These are phyloP conservation scores for Saksenaea vasiformis DNA, from an alignment of 371 early-diverging fungal genomes.

Conservation along the genomic window DNA sequence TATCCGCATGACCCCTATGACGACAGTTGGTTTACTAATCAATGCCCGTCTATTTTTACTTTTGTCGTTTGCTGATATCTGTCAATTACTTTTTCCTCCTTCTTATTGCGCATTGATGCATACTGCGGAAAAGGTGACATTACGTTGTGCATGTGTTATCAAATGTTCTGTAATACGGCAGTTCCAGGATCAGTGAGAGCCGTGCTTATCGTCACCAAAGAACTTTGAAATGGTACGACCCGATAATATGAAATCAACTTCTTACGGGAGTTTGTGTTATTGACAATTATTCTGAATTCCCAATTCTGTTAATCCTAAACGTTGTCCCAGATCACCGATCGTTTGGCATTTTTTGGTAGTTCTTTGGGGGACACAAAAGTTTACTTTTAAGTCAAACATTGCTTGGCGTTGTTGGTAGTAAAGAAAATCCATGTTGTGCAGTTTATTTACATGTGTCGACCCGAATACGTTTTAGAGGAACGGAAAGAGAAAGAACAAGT, in stretches of 20 bases:
- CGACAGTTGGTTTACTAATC: neutral
- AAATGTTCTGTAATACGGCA: neutral
- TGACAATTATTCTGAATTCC: neutral
- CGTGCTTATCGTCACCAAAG: neutral
- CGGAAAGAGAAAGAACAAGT: too few species aligned
- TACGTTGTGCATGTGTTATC: neutral
- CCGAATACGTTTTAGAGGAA: neutral
- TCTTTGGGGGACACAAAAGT: too few species aligned
- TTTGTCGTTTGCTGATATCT: neutral
- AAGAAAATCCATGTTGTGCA: too few species aligned
- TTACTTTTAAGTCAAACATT: too few species aligned
- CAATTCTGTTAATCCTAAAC: neutral
- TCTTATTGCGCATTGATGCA: neutral
- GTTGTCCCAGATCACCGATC: too few species aligned
- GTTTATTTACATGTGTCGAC: too few species aligned
- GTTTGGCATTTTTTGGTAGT: too few species aligned
- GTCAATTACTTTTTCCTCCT: neutral
- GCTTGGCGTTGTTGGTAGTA: too few species aligned
- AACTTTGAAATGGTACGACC: neutral
- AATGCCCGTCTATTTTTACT: neutral
- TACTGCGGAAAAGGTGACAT: neutral
- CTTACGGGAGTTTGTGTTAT: neutral
- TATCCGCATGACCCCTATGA: too few species aligned
- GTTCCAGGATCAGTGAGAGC: neutral
- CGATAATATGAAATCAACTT: neutral